Evolutionary conservation across 23 red algal species (phyloP).

Genomic region (Porphyridium purpureum): DNA sequence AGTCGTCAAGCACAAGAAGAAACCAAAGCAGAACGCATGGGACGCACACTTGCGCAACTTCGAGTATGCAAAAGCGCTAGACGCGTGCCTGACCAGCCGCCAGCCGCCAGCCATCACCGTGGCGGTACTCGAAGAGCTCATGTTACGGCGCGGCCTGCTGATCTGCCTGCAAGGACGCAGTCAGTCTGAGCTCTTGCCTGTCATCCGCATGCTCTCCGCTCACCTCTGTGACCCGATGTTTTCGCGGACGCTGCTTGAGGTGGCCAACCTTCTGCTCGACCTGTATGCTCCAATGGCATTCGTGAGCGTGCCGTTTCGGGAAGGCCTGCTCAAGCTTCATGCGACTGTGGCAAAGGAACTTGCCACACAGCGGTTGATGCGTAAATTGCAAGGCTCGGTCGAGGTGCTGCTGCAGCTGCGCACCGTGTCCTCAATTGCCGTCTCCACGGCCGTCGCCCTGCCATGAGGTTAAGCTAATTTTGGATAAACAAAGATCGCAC

Average conservation of each 20-base stretch:
- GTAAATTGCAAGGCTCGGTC: too few species aligned
- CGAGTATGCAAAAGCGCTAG: not conserved
- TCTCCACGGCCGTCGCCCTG: too few species aligned
- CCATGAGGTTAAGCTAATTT: too few species aligned
- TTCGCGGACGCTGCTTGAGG: conserved; percentile 20
- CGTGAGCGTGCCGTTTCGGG: too few species aligned
- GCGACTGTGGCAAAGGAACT: too few species aligned
- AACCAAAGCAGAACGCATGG: not conserved
- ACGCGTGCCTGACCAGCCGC: not conserved
- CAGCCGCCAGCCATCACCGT: conserved; percentile 2
- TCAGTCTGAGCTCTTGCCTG: conserved; percentile 11
- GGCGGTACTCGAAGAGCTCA: conserved; percentile 68
- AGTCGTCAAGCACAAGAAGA: not conserved
- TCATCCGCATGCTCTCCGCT: conserved; percentile 27
- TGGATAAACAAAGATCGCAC: too few species aligned
- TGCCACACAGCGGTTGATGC: too few species aligned
- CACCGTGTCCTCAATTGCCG: too few species aligned
- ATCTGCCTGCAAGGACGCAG: conserved; percentile 17
- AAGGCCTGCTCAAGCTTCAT: too few species aligned
- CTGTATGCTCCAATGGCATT: too few species aligned
- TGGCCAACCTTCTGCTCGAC: conserved; percentile 64
- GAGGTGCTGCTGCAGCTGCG: too few species aligned
- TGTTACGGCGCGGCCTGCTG: conserved; percentile 25
- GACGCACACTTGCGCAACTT: not conserved
- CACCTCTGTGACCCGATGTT: conserved; percentile 27